Conservation (phyloP, 2,329 filamentous ascomycete genomes). For the Neonectria magnoliae region DNA sequence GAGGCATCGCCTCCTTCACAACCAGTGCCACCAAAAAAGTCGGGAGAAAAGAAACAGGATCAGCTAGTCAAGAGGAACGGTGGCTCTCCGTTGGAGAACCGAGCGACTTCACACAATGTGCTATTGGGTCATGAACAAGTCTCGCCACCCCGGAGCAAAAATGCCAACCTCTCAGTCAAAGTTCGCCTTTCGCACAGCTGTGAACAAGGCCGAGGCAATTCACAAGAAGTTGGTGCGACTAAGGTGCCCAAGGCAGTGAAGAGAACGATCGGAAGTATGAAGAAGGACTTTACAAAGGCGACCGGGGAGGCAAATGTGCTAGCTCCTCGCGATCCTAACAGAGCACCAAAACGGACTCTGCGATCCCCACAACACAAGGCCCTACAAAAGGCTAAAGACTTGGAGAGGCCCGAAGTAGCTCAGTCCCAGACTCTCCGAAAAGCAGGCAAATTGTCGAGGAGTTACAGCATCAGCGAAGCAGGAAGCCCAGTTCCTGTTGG, state of each 20-base stretch:
- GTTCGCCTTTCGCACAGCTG: not conserved
- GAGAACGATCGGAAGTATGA: constrained; percentile 13
- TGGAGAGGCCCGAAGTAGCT: not conserved
- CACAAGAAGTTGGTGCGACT: not conserved
- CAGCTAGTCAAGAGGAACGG: not conserved
- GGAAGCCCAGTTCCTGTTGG: constrained; percentile 41
- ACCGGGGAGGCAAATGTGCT: not conserved
- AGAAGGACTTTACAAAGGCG: not conserved
- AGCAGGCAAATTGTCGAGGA: constrained; percentile 27
- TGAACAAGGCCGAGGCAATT: not conserved
- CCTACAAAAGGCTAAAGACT: not conserved
- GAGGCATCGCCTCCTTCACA: not conserved
- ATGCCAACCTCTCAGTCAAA: not conserved
- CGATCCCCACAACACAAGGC: not conserved
- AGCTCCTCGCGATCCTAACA: constrained; percentile 16
- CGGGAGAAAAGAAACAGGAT: not conserved
- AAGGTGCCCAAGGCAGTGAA: not conserved
- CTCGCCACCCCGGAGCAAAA: not conserved
- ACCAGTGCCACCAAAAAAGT: not conserved
- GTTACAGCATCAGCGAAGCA: constrained; percentile 41
- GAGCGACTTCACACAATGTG: not conserved
- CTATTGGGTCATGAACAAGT: not conserved
- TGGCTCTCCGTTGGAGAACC: not conserved
- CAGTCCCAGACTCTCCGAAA: constrained; percentile 15
- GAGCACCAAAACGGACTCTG: not conserved